Conservation (phyloP, 331 rosid genomes). For the Quercus tomentella region DNA sequence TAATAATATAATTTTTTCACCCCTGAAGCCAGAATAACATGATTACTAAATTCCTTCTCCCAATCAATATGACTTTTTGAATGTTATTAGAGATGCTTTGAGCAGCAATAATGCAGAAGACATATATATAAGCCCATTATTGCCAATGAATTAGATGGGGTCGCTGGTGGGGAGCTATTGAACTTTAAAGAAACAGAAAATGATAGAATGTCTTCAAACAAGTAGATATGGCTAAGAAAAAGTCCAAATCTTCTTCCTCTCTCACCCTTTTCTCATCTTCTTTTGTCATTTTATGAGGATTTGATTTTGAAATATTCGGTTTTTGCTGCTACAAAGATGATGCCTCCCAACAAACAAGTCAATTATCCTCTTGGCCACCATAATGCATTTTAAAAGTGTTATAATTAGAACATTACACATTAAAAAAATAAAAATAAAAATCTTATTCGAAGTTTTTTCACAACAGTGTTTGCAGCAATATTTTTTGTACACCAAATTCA, state of each 20-base stretch:
- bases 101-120: constrained; percentile 28
- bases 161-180: constrained; percentile 23
- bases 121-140: constrained; percentile 10
- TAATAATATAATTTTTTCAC: too few relatives aligned
- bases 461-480: not conserved
- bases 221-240: constrained; percentile 2
- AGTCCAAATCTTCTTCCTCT: not conserved
- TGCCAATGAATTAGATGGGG: not conserved
- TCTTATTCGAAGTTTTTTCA: too few relatives aligned
- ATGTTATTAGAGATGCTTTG: constrained; percentile 14
- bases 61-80: constrained; percentile 8
- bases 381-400: too few relatives aligned
- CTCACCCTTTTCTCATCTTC: constrained; percentile 12
- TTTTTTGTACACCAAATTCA: not conserved
- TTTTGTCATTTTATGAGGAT: constrained; percentile 15
- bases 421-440: too few relatives aligned
- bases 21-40: not conserved
- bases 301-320: constrained; percentile 18
- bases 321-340: constrained; percentile 12
- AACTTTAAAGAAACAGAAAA: constrained; percentile 18
- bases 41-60: not conserved
- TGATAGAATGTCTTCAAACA: constrained; percentile 24
- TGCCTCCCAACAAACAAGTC: constrained; percentile 4
- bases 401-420: too few relatives aligned
- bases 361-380: not conserved